Conservation (phyloP, 805 yeast species). For the Candida sithepensis region DNA sequence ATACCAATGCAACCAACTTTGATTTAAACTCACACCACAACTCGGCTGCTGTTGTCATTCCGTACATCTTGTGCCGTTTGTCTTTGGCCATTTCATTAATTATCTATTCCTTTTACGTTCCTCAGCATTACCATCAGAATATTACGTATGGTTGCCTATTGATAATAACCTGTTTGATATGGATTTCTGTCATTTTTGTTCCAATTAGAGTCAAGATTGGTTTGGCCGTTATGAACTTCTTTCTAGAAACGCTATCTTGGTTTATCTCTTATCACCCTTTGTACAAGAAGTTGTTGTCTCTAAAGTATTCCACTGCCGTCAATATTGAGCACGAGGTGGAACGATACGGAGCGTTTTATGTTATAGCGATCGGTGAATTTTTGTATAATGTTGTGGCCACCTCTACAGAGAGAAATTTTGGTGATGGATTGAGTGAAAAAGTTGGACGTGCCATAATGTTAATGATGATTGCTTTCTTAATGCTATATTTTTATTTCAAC, state of each 20-base stretch:
- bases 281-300: constrained; percentile 38
- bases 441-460: constrained; percentile 48
- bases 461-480: constrained; percentile 43
- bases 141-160: constrained; percentile 35
- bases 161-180: constrained; percentile 35
- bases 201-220: constrained; percentile 44
- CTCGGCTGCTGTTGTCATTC: constrained; percentile 43
- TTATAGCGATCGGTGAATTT: constrained; percentile 66
- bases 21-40: constrained; percentile 32
- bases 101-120: constrained; percentile 42
- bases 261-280: constrained; percentile 43
- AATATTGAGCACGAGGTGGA: constrained; percentile 69
- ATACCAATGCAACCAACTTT: constrained; percentile 43
- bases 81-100: constrained; percentile 33
- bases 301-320: constrained; percentile 53
- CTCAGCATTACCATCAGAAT: constrained; percentile 50
- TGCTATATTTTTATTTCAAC: constrained; percentile 52
- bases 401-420: constrained; percentile 37
- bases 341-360: constrained; percentile 51
- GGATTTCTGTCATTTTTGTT: constrained; percentile 53
- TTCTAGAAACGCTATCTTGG: constrained; percentile 39
- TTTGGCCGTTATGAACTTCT: constrained; percentile 37
- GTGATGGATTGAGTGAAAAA: constrained; percentile 40
- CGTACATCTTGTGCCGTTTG: constrained; percentile 45
- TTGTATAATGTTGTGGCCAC: constrained; percentile 48